Conservation (phyloP, 495 filamentous ascomycete species). For the Xylaria acuta region DNA sequence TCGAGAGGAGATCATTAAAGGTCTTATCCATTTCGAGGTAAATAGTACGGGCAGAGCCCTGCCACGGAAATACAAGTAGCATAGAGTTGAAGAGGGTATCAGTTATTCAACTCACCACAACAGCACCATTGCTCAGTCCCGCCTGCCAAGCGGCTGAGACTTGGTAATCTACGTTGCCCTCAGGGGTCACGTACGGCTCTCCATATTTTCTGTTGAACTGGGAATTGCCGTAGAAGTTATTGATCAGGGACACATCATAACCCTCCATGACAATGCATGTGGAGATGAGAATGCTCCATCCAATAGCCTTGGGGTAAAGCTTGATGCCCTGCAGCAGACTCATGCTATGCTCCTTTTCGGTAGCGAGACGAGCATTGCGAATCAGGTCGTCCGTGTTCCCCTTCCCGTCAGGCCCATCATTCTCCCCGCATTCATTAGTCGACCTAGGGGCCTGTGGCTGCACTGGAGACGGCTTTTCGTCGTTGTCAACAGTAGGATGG, state of each 20-base stretch:
- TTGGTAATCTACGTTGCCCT: slow-evolving; percentile 65
- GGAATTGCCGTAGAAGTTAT: slow-evolving; percentile 63
- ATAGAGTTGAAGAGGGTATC: not conserved
- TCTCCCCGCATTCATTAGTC: slow-evolving; percentile 28
- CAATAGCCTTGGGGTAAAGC: slow-evolving; percentile 63
- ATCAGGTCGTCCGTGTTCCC: slow-evolving; percentile 51
- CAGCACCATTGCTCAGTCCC: slow-evolving; percentile 68
- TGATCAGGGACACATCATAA: slow-evolving; percentile 65
- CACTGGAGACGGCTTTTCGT: slow-evolving; percentile 28
- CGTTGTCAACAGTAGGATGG: slow-evolving; percentile 23
- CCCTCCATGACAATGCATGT: slow-evolving; percentile 71
- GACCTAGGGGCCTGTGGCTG: slow-evolving; percentile 21
- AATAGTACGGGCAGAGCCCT: not conserved
- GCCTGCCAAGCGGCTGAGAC: slow-evolving; percentile 78
- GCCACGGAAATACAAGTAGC: not conserved
- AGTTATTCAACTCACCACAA: slow-evolving; percentile 47
- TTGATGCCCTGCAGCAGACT: slow-evolving; percentile 58
- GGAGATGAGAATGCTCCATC: slow-evolving; percentile 66
- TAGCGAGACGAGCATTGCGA: slow-evolving; percentile 51
- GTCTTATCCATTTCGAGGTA: not conserved
- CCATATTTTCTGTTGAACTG: slow-evolving; percentile 77
- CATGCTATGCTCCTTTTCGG: slow-evolving; percentile 62
- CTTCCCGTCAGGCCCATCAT: slow-evolving; percentile 26
- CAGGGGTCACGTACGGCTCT: slow-evolving; percentile 45
- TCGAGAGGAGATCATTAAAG: not conserved